phyloP scores from a whole-genome alignment of 1,284 basidiomycete genomes.

The Xerocomus nothofagi region DNA sequence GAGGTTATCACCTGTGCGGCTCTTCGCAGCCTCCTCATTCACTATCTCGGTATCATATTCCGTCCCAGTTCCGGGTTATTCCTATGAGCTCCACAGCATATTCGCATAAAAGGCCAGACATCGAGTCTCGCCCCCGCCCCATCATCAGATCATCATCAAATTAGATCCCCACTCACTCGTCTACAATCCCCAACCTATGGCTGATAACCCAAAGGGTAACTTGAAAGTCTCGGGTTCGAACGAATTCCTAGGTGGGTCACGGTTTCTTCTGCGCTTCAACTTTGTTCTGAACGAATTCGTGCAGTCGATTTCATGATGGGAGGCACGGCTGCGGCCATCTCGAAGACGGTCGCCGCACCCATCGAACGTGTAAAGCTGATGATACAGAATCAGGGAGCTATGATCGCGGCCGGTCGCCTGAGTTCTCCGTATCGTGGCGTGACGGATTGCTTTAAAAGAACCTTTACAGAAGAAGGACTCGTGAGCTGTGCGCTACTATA shows the following conservation, averaged over 20 bases:
- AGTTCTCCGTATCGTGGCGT: slow-evolving; percentile 60
- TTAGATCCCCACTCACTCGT: slow-evolving; percentile 29
- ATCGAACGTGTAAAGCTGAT: slow-evolving; percentile 73
- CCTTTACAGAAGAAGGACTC: slow-evolving; percentile 55
- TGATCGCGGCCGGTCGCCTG: slow-evolving; percentile 58
- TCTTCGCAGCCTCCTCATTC: background rate
- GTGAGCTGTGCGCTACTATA: slow-evolving; percentile 36
- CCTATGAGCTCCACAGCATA: slow-evolving; percentile 5
- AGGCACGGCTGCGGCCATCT: slow-evolving; percentile 54
- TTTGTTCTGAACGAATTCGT: slow-evolving; percentile 1
- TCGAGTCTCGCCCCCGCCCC: background rate
- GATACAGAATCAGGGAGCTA: slow-evolving; percentile 65
- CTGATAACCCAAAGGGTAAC: slow-evolving; percentile 3
- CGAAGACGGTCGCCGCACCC: slow-evolving; percentile 71
- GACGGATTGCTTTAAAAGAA: slow-evolving; percentile 56
- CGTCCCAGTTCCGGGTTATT: slow-evolving; percentile 15
- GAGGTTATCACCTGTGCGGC: background rate
- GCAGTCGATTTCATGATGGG: slow-evolving; percentile 52
- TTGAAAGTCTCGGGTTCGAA: slow-evolving; percentile 9
- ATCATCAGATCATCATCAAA: background rate
- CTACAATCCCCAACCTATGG: slow-evolving; percentile 12
- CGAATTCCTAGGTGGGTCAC: slow-evolving; percentile 25
- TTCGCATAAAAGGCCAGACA: slow-evolving; percentile 13
- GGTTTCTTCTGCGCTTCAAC: background rate
- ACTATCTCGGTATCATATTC: background rate